These are phyloP conservation scores for Aspergillus sclerotialis DNA, from an alignment of 2,329 filamentous ascomycete genomes.

Conservation along the genomic window DNA sequence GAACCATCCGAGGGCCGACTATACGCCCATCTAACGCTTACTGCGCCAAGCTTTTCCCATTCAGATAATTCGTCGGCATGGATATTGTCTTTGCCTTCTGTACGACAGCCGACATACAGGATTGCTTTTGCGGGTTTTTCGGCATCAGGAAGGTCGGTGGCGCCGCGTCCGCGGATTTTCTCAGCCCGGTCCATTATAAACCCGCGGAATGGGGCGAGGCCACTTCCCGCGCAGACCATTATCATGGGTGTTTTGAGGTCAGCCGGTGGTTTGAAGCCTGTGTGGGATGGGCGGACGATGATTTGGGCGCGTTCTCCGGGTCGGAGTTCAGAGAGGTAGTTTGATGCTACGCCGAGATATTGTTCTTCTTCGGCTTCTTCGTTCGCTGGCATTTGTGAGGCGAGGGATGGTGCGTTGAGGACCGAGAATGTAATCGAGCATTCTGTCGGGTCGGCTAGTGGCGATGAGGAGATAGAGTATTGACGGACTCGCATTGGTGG, in stretches of 20 bases:
- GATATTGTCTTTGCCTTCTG: constrained; percentile 28
- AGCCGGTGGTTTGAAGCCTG: constrained; percentile 29
- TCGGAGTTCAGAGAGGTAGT: constrained; percentile 48
- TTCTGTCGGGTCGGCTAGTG: constrained; percentile 50
- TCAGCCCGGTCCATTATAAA: constrained; percentile 57
- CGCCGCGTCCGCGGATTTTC: constrained; percentile 19
- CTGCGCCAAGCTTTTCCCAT: constrained; percentile 58
- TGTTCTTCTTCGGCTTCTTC: constrained; percentile 36
- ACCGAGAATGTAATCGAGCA: constrained; percentile 64
- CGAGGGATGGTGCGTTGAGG: constrained; percentile 48
- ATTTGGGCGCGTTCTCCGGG: constrained; percentile 26
- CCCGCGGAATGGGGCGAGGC: constrained; percentile 56
- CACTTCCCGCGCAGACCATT: constrained; percentile 39
- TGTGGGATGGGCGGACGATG: constrained; percentile 26
- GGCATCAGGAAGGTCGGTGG: constrained; percentile 7
- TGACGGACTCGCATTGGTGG: constrained; percentile 72
- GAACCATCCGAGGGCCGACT: constrained; percentile 43
- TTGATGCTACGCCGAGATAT: constrained; percentile 55
- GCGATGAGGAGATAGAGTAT: constrained; percentile 73
- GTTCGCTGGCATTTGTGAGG: constrained; percentile 26
- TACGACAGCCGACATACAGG: constrained; percentile 31
- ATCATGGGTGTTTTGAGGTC: constrained; percentile 31
- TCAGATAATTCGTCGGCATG: constrained; percentile 26
- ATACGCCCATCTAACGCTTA: constrained; percentile 56
- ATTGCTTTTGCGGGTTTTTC: constrained; percentile 25